phyloP scores from a whole-genome alignment of 2,329 filamentous ascomycete species.

The Aspergillus glaucus region DNA sequence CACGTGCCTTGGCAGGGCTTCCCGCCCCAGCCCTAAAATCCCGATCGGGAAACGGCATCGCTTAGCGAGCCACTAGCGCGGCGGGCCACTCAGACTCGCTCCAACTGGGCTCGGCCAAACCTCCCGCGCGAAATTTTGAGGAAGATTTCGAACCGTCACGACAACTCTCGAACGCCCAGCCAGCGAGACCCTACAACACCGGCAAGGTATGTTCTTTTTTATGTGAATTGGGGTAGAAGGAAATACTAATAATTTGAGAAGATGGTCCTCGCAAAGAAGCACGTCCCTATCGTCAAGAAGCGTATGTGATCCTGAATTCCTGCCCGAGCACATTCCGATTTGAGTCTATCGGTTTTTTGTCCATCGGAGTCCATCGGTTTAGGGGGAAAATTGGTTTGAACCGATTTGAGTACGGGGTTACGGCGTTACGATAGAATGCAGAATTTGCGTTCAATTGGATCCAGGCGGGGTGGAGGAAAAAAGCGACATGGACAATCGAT shows the following conservation, averaged over 20 bases:
- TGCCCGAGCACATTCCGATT: too few relatives aligned
- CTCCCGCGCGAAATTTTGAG: conserved; percentile 36
- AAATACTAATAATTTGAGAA: conserved; percentile 12
- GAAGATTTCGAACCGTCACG: conserved; percentile 34
- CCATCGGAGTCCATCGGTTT: too few relatives aligned
- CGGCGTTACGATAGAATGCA: neutral
- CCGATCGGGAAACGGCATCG: conserved; percentile 16
- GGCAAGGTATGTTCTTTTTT: conserved; percentile 35
- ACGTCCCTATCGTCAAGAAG: conserved; percentile 99
- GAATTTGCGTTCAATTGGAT: conserved; percentile 5
- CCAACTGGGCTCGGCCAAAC: conserved; percentile 21
- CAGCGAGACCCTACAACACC: conserved; percentile 37
- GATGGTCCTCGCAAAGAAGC: conserved; percentile 99
- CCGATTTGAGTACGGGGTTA: too few relatives aligned
- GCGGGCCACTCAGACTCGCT: conserved; percentile 22
- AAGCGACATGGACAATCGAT: neutral
- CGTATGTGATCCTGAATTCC: conserved; percentile 58
- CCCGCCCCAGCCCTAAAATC: conserved; percentile 17
- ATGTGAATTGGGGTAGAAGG: neutral
- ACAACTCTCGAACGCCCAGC: conserved; percentile 38
- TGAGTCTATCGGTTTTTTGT: neutral
- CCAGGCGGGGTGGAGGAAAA: conserved; percentile 3
- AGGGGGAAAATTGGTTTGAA: too few relatives aligned
- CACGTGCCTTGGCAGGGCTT: conserved; percentile 13
- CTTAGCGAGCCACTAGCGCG: conserved; percentile 31